phyloP scores from a whole-genome alignment of 2,329 filamentous ascomycete genomes.

The Xylariaceae sp. region DNA sequence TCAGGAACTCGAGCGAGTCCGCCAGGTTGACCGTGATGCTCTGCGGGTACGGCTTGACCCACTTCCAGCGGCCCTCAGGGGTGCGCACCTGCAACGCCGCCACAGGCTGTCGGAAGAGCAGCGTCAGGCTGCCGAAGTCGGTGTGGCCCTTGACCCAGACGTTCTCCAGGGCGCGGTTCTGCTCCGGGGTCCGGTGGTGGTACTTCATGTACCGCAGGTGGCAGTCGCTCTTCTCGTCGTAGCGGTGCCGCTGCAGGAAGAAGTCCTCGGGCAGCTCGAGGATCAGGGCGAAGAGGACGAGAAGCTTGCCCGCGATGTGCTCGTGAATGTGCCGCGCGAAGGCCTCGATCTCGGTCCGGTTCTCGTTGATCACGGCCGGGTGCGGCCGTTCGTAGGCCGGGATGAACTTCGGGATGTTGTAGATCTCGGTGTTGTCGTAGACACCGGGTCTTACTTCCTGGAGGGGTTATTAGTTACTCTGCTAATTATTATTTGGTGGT shows the following conservation, averaged over 20 bases:
- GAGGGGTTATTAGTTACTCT: not conserved
- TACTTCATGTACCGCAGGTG: conserved; percentile 65
- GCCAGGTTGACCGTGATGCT: conserved; percentile 58
- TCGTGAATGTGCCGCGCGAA: conserved; percentile 42
- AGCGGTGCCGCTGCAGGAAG: conserved; percentile 56
- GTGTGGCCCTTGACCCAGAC: conserved; percentile 51
- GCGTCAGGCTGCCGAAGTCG: conserved; percentile 57
- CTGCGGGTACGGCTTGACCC: conserved; percentile 49
- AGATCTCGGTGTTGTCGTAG: conserved; percentile 44
- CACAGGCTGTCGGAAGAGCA: conserved; percentile 61
- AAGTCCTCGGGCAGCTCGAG: conserved; percentile 60
- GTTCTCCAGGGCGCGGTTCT: conserved; percentile 43
- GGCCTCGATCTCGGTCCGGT: conserved; percentile 37
- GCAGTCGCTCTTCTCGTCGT: conserved; percentile 56
- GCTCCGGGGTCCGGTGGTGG: conserved; percentile 47
- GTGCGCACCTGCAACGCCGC: conserved; percentile 57
- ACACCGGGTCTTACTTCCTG: conserved; percentile 39
- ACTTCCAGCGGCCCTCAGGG: conserved; percentile 50
- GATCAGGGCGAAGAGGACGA: conserved; percentile 48
- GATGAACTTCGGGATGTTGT: conserved; percentile 46
- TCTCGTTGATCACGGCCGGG: conserved; percentile 37
- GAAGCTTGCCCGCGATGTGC: conserved; percentile 38
- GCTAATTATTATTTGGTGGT: not conserved
- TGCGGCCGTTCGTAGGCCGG: conserved; percentile 38
- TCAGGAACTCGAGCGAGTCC: conserved; percentile 53